Evolutionary conservation across 345 rosid genomes (phyloP), one percentile per base, ranked within the genome.

Genomic region (Corchorus capsularis): DNA sequence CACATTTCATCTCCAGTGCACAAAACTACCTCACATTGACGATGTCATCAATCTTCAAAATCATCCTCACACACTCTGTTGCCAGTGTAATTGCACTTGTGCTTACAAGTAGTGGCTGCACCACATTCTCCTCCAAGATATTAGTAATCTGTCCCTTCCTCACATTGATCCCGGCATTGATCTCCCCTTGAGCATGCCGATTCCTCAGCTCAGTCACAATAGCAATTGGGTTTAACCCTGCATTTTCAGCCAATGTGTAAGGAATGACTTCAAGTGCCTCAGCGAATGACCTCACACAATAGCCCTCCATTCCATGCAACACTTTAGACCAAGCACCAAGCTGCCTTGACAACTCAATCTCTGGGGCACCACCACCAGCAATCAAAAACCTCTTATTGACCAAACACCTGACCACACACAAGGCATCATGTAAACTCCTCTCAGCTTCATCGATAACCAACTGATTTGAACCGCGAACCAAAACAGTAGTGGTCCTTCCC

Each of bases 351-450:
- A 96, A 82, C 75, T 96, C 99, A 81, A 96, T 94, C 94, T 96
- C 98, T 0, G 99, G 99, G 35, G 98, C 99, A 63, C 99, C 99
- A 74, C 99, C 99, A 55, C 99, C 98, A 4, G 99, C 97, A 82
- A 96, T 94, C 89, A 96, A 80, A 87, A 96, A 94, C 72, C 94
- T 85, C 84, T 94, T 96, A 77, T 71, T 92, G 54, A 94, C 99
- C 83, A 96, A 75, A 75, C 99, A 96, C 80, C 99, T 88, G 39
- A 96, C 94, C 56, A 96, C 98, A 73, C 98, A 96, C 76, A 96
- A 70, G 1, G 99, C 98, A 75, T 94, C 99, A 16, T 96, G 99
- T 85, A 96, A 83, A 78, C 99, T 96, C 82, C 99, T 84, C 83
- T 96, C 99, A 2, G 99, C 99, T 87, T 96, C 97, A 50, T 96